Conservation (phyloP, 441 rosid genomes). For the Hypseocharis bilobata region DNA sequence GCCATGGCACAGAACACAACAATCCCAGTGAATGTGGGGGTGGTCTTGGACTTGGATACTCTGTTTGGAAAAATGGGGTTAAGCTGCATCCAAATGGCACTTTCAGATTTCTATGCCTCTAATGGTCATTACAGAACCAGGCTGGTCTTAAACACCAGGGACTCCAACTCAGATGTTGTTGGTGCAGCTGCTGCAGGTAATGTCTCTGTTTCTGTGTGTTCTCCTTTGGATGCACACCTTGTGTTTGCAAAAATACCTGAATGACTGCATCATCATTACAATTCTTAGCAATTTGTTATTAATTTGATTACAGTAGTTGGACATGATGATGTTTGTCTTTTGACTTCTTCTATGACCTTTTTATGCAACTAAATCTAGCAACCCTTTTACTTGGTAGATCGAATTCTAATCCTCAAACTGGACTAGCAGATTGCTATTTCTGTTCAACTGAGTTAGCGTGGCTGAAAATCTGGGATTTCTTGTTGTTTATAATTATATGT, state of each 20-base stretch:
- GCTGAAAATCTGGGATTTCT: too few species aligned
- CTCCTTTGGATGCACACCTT: too few species aligned
- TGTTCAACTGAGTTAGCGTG: too few species aligned
- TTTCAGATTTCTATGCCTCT: conserved; percentile 43
- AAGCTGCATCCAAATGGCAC: conserved; percentile 48
- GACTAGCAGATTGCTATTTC: too few species aligned
- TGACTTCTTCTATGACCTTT: too few species aligned
- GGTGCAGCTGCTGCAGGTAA: conserved; percentile 49
- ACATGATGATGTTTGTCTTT: too few species aligned
- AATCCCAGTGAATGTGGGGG: conserved; percentile 44
- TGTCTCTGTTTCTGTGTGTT: not conserved
- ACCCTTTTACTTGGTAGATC: not conserved
- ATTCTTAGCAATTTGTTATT: too few species aligned
- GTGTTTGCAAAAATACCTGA: too few species aligned
- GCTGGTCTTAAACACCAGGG: conserved; percentile 27
- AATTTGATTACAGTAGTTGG: too few species aligned
- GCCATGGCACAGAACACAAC: conserved; percentile 17
- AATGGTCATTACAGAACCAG: conserved; percentile 36
- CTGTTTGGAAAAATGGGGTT: conserved; percentile 26
- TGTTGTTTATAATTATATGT: too few species aligned
- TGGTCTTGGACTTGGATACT: conserved; percentile 35
- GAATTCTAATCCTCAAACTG: not conserved
- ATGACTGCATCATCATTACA: too few species aligned
- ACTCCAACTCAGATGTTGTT: conserved; percentile 39
- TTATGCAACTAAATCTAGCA: too few species aligned